These are phyloP conservation scores for Naganishia liquefaciens DNA, from an alignment of 1,284 basidiomycete genomes.

Conservation along the genomic window DNA sequence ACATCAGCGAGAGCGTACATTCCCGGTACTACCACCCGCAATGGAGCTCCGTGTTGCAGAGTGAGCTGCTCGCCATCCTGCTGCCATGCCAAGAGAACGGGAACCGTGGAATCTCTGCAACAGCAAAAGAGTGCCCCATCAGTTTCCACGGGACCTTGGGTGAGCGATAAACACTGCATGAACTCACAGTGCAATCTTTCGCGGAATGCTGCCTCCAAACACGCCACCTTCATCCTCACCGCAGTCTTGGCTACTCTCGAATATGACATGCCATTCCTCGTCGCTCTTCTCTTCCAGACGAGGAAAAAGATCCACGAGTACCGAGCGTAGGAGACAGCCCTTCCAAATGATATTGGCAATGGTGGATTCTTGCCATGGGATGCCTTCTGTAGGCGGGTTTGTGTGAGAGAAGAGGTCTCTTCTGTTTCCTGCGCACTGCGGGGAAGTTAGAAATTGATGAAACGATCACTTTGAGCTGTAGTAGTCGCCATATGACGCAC, in stretches of 20 bases:
- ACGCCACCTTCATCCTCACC: conserved; percentile 28
- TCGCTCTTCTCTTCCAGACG: neutral
- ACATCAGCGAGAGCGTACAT: neutral
- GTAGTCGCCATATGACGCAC: neutral
- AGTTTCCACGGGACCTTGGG: too few relatives aligned
- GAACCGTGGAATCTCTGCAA: conserved; percentile 7
- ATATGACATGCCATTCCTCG: conserved; percentile 20
- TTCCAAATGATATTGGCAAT: conserved; percentile 28
- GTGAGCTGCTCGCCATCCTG: conserved; percentile 24
- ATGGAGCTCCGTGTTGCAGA: conserved; percentile 21
- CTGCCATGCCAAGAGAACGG: conserved; percentile 26
- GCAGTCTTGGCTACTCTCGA: conserved; percentile 29
- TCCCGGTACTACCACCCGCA: conserved; percentile 25
- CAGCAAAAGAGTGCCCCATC: neutral
- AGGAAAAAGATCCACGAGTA: conserved; percentile 15
- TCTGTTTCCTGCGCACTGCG: conserved; percentile 27
- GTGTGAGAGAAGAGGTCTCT: conserved; percentile 21
- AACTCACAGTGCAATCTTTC: conserved; percentile 20
- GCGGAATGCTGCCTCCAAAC: conserved; percentile 25
- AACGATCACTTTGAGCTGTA: neutral
- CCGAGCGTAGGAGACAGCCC: conserved; percentile 14
- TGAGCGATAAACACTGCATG: neutral
- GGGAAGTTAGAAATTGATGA: neutral
- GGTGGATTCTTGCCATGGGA: conserved; percentile 25
- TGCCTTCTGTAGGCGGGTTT: conserved; percentile 16